phyloP scores from a whole-genome alignment of 1,139 yeast genomes.

The Taphrina wiesneri region DNA sequence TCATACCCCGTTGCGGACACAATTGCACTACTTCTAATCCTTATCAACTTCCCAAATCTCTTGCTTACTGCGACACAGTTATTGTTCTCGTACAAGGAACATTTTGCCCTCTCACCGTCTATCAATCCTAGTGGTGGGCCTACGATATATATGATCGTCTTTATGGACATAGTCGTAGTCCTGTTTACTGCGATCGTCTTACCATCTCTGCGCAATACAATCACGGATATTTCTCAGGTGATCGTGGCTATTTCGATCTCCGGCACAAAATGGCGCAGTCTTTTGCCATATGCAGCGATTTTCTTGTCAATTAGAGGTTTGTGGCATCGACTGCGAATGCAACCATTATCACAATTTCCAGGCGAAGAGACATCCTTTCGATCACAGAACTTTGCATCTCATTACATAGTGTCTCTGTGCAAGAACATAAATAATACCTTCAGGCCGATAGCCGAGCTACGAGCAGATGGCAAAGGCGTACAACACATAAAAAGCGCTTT shows the following conservation, averaged over 20 bases:
- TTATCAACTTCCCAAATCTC: constrained; percentile 23
- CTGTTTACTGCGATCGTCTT: constrained; percentile 9
- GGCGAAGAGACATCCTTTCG: neutral
- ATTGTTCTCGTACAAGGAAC: constrained; percentile 24
- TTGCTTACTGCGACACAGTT: constrained; percentile 20
- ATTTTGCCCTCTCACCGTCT: neutral
- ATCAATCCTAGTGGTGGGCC: neutral
- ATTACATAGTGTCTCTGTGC: neutral
- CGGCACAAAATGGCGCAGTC: constrained; percentile 5
- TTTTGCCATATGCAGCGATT: constrained; percentile 11
- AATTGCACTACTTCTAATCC: constrained; percentile 17
- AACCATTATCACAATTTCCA: neutral
- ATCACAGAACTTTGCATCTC: neutral
- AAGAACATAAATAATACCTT: neutral
- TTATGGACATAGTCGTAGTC: constrained; percentile 16
- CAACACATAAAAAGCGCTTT: constrained; percentile 19
- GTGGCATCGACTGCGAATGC: neutral
- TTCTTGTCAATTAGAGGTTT: neutral
- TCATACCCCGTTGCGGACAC: constrained; percentile 28
- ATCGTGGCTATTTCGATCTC: constrained; percentile 21
- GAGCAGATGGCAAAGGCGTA: neutral
- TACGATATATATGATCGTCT: constrained; percentile 14
- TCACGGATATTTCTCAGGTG: constrained; percentile 22
- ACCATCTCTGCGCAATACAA: constrained; percentile 22
- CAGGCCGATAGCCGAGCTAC: neutral